Evolutionary conservation across 495 filamentous ascomycete genomes (phyloP).

Genomic region (Hypoxylon lenormandii): DNA sequence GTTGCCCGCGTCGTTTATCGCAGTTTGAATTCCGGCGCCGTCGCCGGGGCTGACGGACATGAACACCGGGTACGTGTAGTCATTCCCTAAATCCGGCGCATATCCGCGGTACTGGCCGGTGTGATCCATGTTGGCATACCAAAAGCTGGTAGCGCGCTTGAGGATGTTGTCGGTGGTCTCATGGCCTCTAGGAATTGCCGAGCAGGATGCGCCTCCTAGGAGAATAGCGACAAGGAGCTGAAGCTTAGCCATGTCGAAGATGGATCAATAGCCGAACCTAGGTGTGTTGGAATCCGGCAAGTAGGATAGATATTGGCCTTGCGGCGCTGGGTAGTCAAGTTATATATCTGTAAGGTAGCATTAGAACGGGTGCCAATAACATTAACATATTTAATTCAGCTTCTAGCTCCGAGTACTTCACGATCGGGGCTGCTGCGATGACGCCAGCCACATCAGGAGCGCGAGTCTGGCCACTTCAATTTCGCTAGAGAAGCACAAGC

Average conservation of each 20-base stretch:
- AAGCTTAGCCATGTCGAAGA: constrained; percentile 24
- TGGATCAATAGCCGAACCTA: constrained; percentile 1
- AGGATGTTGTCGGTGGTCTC: constrained; percentile 5
- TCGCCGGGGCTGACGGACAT: constrained; percentile 52
- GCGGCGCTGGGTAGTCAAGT: neutral
- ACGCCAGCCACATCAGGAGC: constrained; percentile 30
- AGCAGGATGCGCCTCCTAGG: constrained; percentile 21
- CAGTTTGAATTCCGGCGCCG: constrained; percentile 53
- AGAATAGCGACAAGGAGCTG: constrained; percentile 27
- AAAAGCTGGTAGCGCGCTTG: constrained; percentile 49
- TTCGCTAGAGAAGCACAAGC: neutral
- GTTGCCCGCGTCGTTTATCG: constrained; percentile 49
- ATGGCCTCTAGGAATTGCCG: constrained; percentile 7
- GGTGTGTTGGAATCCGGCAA: neutral
- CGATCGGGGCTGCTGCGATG: constrained; percentile 24
- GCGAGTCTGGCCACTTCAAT: constrained; percentile 8
- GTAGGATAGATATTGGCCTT: constrained; percentile 2
- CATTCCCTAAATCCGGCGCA: constrained; percentile 54
- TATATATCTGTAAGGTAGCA: constrained; percentile 37
- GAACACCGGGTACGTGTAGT: constrained; percentile 54
- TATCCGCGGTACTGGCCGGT: constrained; percentile 48
- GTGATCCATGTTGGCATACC: constrained; percentile 57
- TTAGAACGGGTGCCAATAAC: neutral
- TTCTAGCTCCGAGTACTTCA: neutral
- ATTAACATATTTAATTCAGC: constrained; percentile 17